These are phyloP conservation scores for Phyllosticta ampelicida DNA, from an alignment of 2,329 filamentous ascomycete genomes.

Conservation along the genomic window DNA sequence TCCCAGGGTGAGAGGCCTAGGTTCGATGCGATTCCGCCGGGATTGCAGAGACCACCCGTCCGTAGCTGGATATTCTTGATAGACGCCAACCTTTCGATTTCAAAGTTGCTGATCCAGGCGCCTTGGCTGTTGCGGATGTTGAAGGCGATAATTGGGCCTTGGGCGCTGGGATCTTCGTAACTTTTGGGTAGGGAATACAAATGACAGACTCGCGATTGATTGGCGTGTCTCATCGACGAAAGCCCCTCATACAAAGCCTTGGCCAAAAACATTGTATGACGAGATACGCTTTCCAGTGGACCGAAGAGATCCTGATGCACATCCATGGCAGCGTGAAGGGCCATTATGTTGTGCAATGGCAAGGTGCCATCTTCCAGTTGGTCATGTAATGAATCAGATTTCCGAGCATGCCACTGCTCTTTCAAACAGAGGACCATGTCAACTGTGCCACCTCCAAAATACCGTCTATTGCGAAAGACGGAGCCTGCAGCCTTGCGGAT, in stretches of 20 bases:
- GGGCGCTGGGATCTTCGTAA: slow-evolving; percentile 35
- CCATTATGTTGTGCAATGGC: slow-evolving; percentile 82
- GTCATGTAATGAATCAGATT: slow-evolving; percentile 62
- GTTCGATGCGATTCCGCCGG: slow-evolving; percentile 67
- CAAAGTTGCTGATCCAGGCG: slow-evolving; percentile 67
- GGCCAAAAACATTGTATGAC: slow-evolving; percentile 59
- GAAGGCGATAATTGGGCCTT: slow-evolving; percentile 73
- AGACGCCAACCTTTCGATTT: slow-evolving; percentile 77
- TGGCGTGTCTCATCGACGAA: slow-evolving; percentile 53
- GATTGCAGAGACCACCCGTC: slow-evolving; percentile 85
- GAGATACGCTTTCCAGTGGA: slow-evolving; percentile 56
- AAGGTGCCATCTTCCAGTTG: slow-evolving; percentile 84
- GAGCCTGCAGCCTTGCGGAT: slow-evolving; percentile 60
- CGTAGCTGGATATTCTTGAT: slow-evolving; percentile 74
- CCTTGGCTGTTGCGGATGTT: slow-evolving; percentile 62
- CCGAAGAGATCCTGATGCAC: slow-evolving; percentile 60
- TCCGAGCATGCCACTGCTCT: slow-evolving; percentile 74
- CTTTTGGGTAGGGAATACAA: slow-evolving; percentile 46
- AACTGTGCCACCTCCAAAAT: slow-evolving; percentile 92
- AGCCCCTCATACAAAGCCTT: slow-evolving; percentile 50
- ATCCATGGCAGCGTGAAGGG: slow-evolving; percentile 62
- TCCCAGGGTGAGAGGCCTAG: slow-evolving; percentile 70
- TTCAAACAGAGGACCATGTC: slow-evolving; percentile 74
- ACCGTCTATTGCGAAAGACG: slow-evolving; percentile 56
- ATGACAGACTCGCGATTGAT: slow-evolving; percentile 52